Conservation (phyloP, 2,329 filamentous ascomycete genomes). For the Fusarium keratoplasticum region DNA sequence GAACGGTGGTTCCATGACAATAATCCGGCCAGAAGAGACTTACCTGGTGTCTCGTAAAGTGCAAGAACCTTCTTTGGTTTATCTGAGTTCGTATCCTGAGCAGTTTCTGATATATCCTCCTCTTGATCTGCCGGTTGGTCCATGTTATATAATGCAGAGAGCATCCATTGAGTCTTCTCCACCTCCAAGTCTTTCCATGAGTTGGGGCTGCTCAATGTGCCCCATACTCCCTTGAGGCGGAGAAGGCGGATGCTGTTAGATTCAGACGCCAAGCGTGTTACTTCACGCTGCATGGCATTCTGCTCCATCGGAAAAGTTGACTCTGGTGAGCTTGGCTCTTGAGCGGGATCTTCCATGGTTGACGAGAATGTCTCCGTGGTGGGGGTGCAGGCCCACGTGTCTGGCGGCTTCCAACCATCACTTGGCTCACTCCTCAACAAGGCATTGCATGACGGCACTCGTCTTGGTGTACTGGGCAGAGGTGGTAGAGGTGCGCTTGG, state of each 20-base stretch:
- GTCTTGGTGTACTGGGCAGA: neutral
- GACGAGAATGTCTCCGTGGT: conserved; percentile 13
- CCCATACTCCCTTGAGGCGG: conserved; percentile 11
- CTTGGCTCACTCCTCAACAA: conserved; percentile 6
- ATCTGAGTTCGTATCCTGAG: conserved; percentile 43
- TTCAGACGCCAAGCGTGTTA: conserved; percentile 13
- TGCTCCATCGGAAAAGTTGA: neutral
- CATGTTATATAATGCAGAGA: conserved; percentile 65
- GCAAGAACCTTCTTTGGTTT: conserved; percentile 24
- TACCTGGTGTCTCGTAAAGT: conserved; percentile 33
- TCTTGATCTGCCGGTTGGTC: conserved; percentile 32
- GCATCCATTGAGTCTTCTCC: conserved; percentile 70
- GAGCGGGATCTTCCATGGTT: neutral
- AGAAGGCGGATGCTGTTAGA: conserved; percentile 18
- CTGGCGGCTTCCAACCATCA: conserved; percentile 27
- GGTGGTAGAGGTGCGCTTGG: neutral
- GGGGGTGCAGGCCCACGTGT: conserved; percentile 22
- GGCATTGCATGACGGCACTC: conserved; percentile 16
- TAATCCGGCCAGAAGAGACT: fast-evolving
- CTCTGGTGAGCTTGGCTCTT: neutral
- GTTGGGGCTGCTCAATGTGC: neutral
- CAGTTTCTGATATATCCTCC: neutral
- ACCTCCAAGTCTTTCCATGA: conserved; percentile 53
- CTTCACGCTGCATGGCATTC: conserved; percentile 16
- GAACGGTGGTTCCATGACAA: neutral